phyloP scores from a whole-genome alignment of 208 protist genomes.

The Leishmania amazonensis region DNA sequence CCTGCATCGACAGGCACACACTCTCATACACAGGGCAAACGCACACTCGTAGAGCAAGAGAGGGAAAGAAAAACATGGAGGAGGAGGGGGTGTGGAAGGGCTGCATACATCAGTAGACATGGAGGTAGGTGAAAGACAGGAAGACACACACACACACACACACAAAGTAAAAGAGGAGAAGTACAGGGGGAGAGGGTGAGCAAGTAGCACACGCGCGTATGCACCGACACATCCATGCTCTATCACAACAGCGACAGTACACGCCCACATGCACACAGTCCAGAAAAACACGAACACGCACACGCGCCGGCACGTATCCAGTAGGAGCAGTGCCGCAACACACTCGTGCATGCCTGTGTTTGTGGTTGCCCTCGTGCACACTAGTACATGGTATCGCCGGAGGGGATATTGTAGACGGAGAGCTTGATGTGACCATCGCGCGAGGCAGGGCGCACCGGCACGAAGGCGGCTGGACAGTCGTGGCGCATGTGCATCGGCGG shows the following conservation, averaged over 20 bases:
- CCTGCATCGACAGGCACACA: neutral
- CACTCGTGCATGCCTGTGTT: neutral
- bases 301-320: slow-evolving; percentile 1
- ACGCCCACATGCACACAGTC: neutral
- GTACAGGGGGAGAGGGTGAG: neutral
- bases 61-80: neutral
- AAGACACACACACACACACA: slow-evolving; percentile 1
- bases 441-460: slow-evolving; percentile 67
- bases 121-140: neutral
- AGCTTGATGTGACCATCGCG: slow-evolving; percentile 88
- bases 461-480: slow-evolving; percentile 73
- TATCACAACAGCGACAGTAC: neutral
- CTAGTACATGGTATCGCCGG: slow-evolving; percentile 62
- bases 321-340: neutral
- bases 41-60: neutral
- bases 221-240: neutral
- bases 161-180: neutral
- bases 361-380: neutral
- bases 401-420: slow-evolving; percentile 85
- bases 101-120: slow-evolving; percentile 5
- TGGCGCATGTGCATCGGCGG: slow-evolving; percentile 65
- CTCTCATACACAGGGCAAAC: neutral
- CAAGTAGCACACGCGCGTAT: neutral
- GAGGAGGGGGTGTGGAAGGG: neutral
- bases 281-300: neutral